These are phyloP conservation scores for Boechera retrofracta DNA, from an alignment of 345 rosid species.

Conservation along the genomic window DNA sequence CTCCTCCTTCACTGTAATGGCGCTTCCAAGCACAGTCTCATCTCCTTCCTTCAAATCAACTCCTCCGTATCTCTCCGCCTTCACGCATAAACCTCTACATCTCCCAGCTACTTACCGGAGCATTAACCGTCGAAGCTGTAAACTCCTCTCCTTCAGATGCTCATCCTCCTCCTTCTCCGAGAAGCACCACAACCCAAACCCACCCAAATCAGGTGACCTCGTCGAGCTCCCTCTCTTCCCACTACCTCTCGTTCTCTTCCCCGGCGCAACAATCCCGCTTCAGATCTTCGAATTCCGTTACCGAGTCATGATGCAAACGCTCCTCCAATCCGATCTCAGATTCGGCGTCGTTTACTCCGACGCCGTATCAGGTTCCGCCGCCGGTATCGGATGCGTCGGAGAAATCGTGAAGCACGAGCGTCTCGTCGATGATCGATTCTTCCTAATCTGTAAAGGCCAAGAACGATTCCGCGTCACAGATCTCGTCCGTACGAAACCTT, in stretches of 20 bases:
- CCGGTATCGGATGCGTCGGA: conserved; percentile 87
- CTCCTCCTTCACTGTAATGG: conserved; percentile 51
- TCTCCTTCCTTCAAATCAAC: conserved; percentile 39
- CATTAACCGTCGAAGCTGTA: conserved; percentile 32
- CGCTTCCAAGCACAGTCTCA: conserved; percentile 67
- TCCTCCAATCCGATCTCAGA: conserved; percentile 90
- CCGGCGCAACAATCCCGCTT: conserved; percentile 91
- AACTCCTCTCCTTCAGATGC: conserved; percentile 39
- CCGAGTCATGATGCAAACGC: conserved; percentile 98
- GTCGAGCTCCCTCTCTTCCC: conserved; percentile 92
- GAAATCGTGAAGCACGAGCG: conserved; percentile 94
- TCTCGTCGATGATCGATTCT: conserved; percentile 89
- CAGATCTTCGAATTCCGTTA: conserved; percentile 98
- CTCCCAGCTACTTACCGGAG: background rate
- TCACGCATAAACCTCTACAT: conserved; percentile 27
- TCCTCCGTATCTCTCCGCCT: conserved; percentile 38
- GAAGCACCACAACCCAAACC: conserved; percentile 46
- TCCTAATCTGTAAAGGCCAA: conserved; percentile 91
- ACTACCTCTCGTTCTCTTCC: conserved; percentile 90
- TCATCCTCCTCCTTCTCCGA: conserved; percentile 45
- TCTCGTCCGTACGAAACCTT: conserved; percentile 81
- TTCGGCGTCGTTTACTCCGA: conserved; percentile 93
- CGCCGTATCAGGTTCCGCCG: conserved; percentile 69
- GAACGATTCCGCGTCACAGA: conserved; percentile 86
- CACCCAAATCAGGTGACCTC: conserved; percentile 63